A percentile compares a stretch with the other conserved stretches of the same genome.
phyloP scores from a whole-genome alignment of 768 basidiomycete species.

The Tulasnella sp. region DNA sequence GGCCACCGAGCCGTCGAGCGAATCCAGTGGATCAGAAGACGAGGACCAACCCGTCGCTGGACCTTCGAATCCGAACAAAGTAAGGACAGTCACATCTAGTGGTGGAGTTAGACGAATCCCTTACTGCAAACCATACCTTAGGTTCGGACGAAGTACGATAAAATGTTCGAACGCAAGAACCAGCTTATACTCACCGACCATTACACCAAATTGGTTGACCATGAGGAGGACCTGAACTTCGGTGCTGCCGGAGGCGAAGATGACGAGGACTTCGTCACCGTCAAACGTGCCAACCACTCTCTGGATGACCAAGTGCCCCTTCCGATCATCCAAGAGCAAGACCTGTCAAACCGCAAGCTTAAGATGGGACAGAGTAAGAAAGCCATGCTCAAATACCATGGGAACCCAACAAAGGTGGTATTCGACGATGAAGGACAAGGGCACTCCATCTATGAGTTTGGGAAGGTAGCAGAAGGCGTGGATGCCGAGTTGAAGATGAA shows the following conservation, averaged over 20 bases:
- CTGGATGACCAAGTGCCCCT: constrained; percentile 36
- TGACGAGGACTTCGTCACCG: constrained; percentile 81
- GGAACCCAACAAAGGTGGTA: constrained; percentile 61
- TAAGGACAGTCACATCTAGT: neutral
- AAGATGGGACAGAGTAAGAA: constrained; percentile 69
- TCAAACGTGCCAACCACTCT: constrained; percentile 86
- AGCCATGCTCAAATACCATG: constrained; percentile 52
- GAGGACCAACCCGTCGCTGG: constrained; percentile 26
- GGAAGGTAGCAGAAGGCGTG: constrained; percentile 64
- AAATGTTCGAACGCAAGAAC: constrained; percentile 96
- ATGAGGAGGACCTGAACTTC: constrained; percentile 32
- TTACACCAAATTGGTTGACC: constrained; percentile 80
- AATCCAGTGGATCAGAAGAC: constrained; percentile 24
- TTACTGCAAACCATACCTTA: neutral
- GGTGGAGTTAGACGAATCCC: neutral
- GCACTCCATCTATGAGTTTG: constrained; percentile 78
- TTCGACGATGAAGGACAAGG: constrained; percentile 84
- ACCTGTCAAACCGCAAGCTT: constrained; percentile 77
- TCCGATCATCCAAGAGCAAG: constrained; percentile 19
- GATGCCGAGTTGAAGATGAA: constrained; percentile 48
- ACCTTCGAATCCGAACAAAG: neutral
- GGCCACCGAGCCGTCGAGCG: constrained; percentile 23
- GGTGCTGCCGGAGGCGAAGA: constrained; percentile 22
- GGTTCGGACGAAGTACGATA: constrained; percentile 79
- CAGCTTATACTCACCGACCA: constrained; percentile 86